phyloP scores from a whole-genome alignment of 345 rosid species.

The Melaleuca alternifolia region DNA sequence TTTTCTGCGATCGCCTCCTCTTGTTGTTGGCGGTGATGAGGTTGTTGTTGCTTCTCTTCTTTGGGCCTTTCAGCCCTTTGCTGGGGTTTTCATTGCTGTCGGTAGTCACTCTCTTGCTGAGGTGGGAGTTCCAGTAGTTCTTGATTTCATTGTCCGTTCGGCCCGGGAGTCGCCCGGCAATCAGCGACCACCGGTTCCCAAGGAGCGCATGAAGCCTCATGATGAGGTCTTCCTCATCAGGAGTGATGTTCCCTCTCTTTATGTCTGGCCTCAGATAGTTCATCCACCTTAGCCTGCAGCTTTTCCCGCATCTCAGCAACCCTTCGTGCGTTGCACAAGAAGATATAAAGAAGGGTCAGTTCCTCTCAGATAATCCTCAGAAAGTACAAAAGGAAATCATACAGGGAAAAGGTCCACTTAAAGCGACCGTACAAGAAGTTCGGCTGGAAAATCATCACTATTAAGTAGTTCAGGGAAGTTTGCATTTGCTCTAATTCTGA shows the following conservation, averaged over 20 bases:
- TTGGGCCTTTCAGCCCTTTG: neutral
- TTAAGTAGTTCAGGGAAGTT: neutral
- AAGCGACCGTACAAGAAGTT: neutral
- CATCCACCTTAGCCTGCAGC: conserved; percentile 45
- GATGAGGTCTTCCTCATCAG: conserved; percentile 42
- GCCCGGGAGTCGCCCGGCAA: conserved; percentile 29
- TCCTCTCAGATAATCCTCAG: neutral
- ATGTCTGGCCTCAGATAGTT: conserved; percentile 40
- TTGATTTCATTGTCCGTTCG: conserved; percentile 47
- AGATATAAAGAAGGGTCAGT: neutral
- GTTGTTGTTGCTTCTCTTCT: neutral
- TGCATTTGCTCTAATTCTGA: neutral
- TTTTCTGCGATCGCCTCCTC: neutral
- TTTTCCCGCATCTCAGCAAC: conserved; percentile 38
- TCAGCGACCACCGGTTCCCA: conserved; percentile 39
- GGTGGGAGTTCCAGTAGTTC: conserved; percentile 39
- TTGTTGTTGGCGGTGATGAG: neutral
- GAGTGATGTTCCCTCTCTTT: conserved; percentile 36
- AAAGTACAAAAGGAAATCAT: neutral
- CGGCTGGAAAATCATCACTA: neutral
- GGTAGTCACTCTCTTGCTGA: conserved; percentile 10
- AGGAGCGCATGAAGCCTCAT: conserved; percentile 34
- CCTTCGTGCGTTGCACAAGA: conserved; percentile 1
- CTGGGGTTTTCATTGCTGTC: no score
- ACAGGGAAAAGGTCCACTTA: neutral